Base-by-base conservation (phyloP, 163 green algal genomes). In the Volvox carteri region DNA sequence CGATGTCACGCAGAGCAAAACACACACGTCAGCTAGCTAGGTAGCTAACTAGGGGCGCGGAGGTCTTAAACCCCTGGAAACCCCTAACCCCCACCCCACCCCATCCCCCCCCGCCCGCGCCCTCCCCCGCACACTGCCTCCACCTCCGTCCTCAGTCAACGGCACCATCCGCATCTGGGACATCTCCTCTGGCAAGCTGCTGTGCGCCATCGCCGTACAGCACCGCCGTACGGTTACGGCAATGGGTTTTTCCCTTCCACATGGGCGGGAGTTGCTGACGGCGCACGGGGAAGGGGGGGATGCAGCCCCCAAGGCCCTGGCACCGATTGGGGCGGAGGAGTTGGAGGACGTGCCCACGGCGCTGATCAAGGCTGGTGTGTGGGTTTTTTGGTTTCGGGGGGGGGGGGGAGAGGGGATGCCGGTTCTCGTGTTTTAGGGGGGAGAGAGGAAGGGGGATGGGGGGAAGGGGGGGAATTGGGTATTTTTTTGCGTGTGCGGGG, bases 81-180 rank as follows among this genome's bases (percentile, higher is more conserved):
- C 50, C 12, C 16, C 50, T 25, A 58, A 25, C 12, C 50, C 12
- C 50, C 12, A 16, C 12, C 50, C 50, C 50, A 12, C 50, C 50
- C 50, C 16, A 25, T 58, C 50, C 16, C 54, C 54, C 5, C 19
- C 5, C 8, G 54, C 28, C 5, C 28, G 19, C 7, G 25, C 54
- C 54, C 28, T 58, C 54, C 54, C 54, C 28, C 7, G 19, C 54
- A 30, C 28, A 16, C 50, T 16, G 28, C 54, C 54, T 42, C 25
- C 42, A 46, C 42, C 9, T 30, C 48, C 2, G 33, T 18, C 75
- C 39, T 1, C 84, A 89, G 84, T 1, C 68, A 76, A 74, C 84
- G 84, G 84, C 70, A n/a, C 39, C 50, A 62, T 54, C 4, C 84
- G 70, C 1, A 52, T 89, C 23, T 89, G 84, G 84, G 84, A 89